Conservation (phyloP, 306 rosid genomes). For the Quercus rubra region DNA sequence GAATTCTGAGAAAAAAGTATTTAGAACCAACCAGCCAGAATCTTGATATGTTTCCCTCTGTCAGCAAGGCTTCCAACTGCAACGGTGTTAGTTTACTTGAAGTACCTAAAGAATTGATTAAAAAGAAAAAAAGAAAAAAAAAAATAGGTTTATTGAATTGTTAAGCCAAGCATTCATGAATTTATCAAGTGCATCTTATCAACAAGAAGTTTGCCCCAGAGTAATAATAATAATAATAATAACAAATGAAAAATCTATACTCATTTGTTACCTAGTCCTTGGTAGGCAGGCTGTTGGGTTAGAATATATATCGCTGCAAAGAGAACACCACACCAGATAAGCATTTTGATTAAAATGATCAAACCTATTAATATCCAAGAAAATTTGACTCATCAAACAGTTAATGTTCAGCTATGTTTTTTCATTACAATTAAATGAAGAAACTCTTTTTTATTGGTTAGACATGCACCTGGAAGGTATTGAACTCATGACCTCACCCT, state of each 20-base stretch:
- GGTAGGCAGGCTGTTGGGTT: conserved; percentile 74
- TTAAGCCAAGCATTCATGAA: conserved; percentile 3
- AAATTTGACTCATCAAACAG: conserved; percentile 13
- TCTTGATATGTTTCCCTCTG: conserved; percentile 76
- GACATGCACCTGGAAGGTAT: too few relatives aligned
- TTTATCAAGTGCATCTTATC: not conserved
- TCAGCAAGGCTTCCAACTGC: conserved; percentile 81
- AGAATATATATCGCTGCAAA: conserved; percentile 64
- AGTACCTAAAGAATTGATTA: conserved; percentile 42
- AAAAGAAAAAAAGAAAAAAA: conserved; percentile 1
- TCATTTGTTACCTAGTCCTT: conserved; percentile 60
- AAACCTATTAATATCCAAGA: conserved; percentile 5
- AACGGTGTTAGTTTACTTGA: conserved; percentile 75
- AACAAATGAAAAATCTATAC: conserved; percentile 8
- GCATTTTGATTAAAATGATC: conserved; percentile 1
- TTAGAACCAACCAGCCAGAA: conserved; percentile 72
- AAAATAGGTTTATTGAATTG: conserved; percentile 16
- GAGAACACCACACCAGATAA: conserved; percentile 19
- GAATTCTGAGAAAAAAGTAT: conserved; percentile 14
- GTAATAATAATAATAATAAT: not conserved
- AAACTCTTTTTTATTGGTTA: too few relatives aligned
- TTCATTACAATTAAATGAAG: conserved; percentile 3
- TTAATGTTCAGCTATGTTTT: not conserved
- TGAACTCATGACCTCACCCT: too few relatives aligned
- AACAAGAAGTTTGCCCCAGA: not conserved